These are phyloP conservation scores for Gremmenia infestans DNA, from an alignment of 2,329 filamentous ascomycete species.

Conservation along the genomic window DNA sequence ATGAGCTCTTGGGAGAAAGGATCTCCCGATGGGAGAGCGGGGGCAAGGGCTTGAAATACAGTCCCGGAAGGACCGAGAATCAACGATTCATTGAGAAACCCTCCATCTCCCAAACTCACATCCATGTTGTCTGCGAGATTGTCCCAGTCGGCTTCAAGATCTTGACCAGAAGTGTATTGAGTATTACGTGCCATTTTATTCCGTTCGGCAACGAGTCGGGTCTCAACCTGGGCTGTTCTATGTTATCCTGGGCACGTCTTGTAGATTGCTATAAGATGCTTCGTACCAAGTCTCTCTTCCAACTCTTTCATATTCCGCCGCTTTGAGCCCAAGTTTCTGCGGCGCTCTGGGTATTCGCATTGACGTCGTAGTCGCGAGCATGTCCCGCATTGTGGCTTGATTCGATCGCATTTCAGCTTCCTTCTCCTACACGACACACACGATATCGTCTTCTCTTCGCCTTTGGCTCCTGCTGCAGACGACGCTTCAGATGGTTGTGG, in stretches of 20 bases:
- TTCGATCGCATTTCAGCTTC: slow-evolving; percentile 84
- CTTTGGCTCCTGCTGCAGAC: slow-evolving; percentile 3
- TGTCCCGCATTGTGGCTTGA: slow-evolving; percentile 72
- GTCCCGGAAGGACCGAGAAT: slow-evolving; percentile 12
- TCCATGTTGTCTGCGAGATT: slow-evolving; percentile 23
- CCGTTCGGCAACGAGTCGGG: slow-evolving; percentile 54
- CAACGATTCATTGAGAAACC: slow-evolving; percentile 17
- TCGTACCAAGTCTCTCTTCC: slow-evolving; percentile 76
- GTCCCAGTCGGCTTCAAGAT: slow-evolving; percentile 20
- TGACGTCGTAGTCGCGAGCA: slow-evolving; percentile 70
- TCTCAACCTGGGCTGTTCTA: slow-evolving; percentile 77
- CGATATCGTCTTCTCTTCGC: slow-evolving; percentile 56
- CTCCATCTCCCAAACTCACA: slow-evolving; percentile 13
- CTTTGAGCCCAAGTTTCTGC: slow-evolving; percentile 84
- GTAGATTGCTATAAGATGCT: background rate
- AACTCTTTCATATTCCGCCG: slow-evolving; percentile 85
- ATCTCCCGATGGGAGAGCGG: slow-evolving; percentile 30
- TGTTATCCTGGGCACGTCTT: slow-evolving; percentile 19
- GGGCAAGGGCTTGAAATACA: slow-evolving; percentile 7
- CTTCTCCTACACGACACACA: slow-evolving; percentile 79
- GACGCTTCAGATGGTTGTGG: background rate
- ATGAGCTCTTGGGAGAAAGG: slow-evolving; percentile 61
- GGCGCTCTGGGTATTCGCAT: slow-evolving; percentile 83
- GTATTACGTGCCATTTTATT: slow-evolving; percentile 10
- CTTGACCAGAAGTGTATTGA: background rate